Evolutionary conservation across 345 rosid species (phyloP).

Genomic region (Punica granatum): DNA sequence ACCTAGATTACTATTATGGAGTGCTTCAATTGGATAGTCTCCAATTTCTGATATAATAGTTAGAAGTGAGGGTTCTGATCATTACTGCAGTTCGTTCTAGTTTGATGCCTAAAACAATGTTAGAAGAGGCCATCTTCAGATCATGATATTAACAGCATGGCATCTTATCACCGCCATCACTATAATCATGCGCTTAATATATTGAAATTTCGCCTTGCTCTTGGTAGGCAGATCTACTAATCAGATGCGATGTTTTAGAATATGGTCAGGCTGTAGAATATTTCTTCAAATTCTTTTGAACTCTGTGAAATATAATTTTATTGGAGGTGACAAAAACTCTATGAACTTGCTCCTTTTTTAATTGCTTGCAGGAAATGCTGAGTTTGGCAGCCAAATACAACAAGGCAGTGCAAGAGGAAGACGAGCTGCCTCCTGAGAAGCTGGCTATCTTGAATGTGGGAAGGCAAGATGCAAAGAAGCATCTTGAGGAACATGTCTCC

Average conservation of each 20-base stretch:
- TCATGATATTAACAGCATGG: background rate
- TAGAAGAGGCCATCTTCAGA: background rate
- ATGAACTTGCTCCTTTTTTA: background rate
- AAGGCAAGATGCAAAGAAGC: slow-evolving; percentile 98
- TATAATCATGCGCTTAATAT: background rate
- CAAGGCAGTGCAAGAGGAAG: slow-evolving; percentile 98
- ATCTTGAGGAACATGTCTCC: slow-evolving; percentile 91
- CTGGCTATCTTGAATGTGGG: slow-evolving; percentile 92
- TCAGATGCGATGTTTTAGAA: background rate
- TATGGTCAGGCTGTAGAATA: background rate
- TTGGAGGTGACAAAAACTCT: background rate
- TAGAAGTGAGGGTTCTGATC: background rate
- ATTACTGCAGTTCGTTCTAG: background rate
- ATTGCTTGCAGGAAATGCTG: slow-evolving; percentile 73
- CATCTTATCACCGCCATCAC: background rate
- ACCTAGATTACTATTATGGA: no score
- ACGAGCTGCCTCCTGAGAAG: slow-evolving; percentile 90
- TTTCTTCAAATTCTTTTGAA: background rate
- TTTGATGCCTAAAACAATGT: background rate
- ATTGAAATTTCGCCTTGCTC: no score
- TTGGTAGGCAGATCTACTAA: slow-evolving; percentile 5
- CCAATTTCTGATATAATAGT: no score
- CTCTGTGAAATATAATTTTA: background rate
- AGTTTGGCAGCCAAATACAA: slow-evolving; percentile 73
- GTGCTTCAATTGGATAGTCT: no score